phyloP scores from a whole-genome alignment of 2,329 filamentous ascomycete genomes.

The Botrytis cinerea region DNA sequence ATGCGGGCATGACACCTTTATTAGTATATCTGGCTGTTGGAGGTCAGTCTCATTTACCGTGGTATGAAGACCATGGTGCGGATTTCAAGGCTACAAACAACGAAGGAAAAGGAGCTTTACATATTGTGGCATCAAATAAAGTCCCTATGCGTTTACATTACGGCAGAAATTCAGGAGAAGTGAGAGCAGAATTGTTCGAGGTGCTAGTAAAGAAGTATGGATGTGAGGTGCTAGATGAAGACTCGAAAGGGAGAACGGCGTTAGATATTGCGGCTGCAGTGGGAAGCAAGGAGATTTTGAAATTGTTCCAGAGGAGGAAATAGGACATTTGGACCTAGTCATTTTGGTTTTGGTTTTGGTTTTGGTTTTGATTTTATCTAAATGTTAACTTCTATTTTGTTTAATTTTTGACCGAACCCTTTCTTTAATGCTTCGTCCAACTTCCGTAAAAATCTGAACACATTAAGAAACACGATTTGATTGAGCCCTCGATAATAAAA shows the following conservation, averaged over 20 bases:
- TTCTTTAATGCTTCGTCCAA: neutral
- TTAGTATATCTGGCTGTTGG: neutral
- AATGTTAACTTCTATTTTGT: neutral
- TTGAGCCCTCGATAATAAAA: neutral
- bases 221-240: conserved; percentile 4
- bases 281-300: neutral
- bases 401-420: neutral
- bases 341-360: too few relatives aligned
- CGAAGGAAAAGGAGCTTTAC: neutral
- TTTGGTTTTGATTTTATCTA: neutral
- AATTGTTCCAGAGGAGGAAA: neutral
- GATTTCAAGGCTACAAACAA: neutral
- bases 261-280: conserved; percentile 17
- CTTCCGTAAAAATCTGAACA: neutral
- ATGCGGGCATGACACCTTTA: conserved; percentile 16
- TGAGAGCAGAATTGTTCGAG: neutral
- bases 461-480: neutral
- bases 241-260: conserved; percentile 8
- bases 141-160: fast-evolving
- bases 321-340: neutral
- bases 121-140: neutral
- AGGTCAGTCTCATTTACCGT: neutral
- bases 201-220: neutral
- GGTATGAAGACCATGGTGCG: neutral
- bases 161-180: neutral